Evolutionary conservation across 148 eudicot genomes (phyloP).

Genomic region (Cornus controversa): DNA sequence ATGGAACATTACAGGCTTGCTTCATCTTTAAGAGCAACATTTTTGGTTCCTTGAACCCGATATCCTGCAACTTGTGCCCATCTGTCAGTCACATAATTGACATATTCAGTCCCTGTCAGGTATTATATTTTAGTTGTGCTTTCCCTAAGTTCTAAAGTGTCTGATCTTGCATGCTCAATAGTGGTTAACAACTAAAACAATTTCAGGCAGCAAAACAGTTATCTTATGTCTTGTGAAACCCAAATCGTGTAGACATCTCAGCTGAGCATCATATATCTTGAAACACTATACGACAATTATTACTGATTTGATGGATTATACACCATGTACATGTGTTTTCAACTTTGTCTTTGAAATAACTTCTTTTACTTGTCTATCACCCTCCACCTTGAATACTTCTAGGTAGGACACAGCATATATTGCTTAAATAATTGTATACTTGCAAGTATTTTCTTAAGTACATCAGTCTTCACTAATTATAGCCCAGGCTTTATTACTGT

Average conservation of each 20-base stretch:
- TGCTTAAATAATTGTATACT: background rate
- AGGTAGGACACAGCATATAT: background rate
- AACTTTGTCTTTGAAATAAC: background rate
- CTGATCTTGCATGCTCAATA: background rate
- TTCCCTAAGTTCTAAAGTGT: background rate
- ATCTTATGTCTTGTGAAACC: background rate
- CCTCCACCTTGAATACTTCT: background rate
- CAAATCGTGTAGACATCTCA: background rate
- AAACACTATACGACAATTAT: background rate
- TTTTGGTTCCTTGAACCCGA: conserved; percentile 38
- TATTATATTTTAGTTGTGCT: conserved; percentile 15
- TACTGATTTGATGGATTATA: background rate
- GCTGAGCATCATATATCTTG: background rate
- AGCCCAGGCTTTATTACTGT: background rate
- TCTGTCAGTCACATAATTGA: conserved; percentile 47
- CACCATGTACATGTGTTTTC: background rate
- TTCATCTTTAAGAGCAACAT: conserved; percentile 55
- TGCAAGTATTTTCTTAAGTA: background rate
- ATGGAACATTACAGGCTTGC: conserved; percentile 45
- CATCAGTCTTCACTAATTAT: background rate
- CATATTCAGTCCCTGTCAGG: conserved; percentile 55
- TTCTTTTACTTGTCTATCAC: background rate
- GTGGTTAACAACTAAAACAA: background rate
- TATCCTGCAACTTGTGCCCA: conserved; percentile 57
- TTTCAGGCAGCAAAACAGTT: background rate